Conservation (phyloP, 1,284 basidiomycete genomes). For the Amylostereum chailletii region DNA sequence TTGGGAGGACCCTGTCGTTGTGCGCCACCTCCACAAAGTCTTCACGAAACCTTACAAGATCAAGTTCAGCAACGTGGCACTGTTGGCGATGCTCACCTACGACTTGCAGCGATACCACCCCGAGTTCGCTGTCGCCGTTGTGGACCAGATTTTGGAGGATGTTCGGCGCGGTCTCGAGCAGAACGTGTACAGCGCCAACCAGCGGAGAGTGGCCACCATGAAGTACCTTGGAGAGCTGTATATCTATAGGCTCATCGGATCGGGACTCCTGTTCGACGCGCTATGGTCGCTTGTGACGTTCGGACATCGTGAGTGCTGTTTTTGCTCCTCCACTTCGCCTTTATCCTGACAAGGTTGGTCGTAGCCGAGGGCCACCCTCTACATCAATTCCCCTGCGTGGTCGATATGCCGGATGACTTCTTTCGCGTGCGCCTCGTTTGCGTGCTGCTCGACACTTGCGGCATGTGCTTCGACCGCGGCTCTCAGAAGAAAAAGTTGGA, state of each 20-base stretch:
- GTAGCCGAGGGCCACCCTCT: slow-evolving; percentile 82
- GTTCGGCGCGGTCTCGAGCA: slow-evolving; percentile 86
- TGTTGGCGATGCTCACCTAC: slow-evolving; percentile 91
- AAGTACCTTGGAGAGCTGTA: slow-evolving; percentile 97
- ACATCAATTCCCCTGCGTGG: slow-evolving; percentile 66
- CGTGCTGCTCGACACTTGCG: slow-evolving; percentile 89
- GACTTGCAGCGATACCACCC: slow-evolving; percentile 91
- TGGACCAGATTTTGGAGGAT: slow-evolving; percentile 94
- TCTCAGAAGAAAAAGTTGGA: slow-evolving; percentile 88
- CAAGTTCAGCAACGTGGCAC: slow-evolving; percentile 83
- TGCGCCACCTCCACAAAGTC: slow-evolving; percentile 57
- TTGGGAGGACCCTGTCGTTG: slow-evolving; percentile 75
- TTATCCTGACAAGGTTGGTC: slow-evolving; percentile 1
- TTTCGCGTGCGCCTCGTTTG: slow-evolving; percentile 92
- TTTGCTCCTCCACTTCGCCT: slow-evolving; percentile 7
- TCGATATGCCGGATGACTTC: slow-evolving; percentile 94
- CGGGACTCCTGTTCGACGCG: slow-evolving; percentile 86
- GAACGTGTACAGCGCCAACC: slow-evolving; percentile 93
- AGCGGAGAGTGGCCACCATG: slow-evolving; percentile 83
- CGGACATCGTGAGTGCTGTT: slow-evolving; percentile 73
- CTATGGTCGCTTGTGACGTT: slow-evolving; percentile 95
- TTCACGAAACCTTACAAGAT: slow-evolving; percentile 98
- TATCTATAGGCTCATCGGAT: slow-evolving; percentile 91
- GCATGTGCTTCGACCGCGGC: slow-evolving; percentile 95
- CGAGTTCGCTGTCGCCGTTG: slow-evolving; percentile 79